A percentile compares a stretch with the other conserved stretches of the same genome.
Evolutionary conservation across 441 rosid species (phyloP).

Genomic region (Eutrema salsugineum): DNA sequence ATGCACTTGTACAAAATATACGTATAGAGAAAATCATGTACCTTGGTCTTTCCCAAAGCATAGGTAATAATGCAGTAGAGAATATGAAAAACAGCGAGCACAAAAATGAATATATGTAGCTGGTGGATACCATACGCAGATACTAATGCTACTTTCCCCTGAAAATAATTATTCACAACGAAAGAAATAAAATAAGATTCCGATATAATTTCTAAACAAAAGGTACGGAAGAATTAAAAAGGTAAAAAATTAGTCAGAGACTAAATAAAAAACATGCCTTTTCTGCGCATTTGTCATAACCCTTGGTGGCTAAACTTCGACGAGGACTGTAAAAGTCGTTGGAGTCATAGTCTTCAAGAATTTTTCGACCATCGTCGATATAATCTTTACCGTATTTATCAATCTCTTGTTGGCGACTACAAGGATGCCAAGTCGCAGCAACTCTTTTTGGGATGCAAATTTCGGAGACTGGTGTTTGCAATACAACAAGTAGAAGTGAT

Average conservation of each 20-base stretch:
- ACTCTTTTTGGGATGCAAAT: constrained; percentile 46
- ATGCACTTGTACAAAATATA: background rate
- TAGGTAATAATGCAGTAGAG: constrained; percentile 69
- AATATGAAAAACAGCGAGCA: constrained; percentile 74
- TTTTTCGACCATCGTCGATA: constrained; percentile 30
- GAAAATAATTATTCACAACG: constrained; percentile 14
- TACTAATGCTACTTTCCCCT: constrained; percentile 76
- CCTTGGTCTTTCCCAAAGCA: constrained; percentile 78
- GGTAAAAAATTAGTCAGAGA: background rate
- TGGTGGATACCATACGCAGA: constrained; percentile 84
- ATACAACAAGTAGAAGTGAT: constrained; percentile 72
- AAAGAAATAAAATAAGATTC: background rate
- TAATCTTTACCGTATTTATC: background rate
- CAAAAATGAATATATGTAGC: constrained; percentile 91
- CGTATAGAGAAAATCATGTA: constrained; percentile 12
- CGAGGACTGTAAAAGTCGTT: constrained; percentile 31
- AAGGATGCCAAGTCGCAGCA: constrained; percentile 78
- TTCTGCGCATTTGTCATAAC: constrained; percentile 46
- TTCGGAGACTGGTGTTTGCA: constrained; percentile 45
- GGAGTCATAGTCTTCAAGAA: constrained; percentile 38
- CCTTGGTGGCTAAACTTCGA: constrained; percentile 49
- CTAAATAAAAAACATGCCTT: constrained; percentile 31
- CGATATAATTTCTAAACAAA: background rate
- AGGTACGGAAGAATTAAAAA: no score
- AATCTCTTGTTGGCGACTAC: constrained; percentile 9